phyloP scores from a whole-genome alignment of 2,329 filamentous ascomycete genomes.

The Lachnellula occidentalis region DNA sequence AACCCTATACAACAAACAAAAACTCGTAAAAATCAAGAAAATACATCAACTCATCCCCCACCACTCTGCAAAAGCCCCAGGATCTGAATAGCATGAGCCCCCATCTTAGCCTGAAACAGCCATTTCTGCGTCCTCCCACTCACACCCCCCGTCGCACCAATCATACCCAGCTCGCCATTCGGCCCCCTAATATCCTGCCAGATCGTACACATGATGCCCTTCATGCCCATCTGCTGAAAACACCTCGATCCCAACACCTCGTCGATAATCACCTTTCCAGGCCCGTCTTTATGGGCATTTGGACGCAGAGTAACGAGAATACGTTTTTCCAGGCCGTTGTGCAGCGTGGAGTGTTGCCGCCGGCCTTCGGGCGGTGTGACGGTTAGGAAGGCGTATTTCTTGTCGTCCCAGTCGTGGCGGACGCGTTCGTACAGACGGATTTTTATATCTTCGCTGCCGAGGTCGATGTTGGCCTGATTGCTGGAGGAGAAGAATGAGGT shows the following conservation, averaged over 20 bases:
- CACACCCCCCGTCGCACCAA: slow-evolving; percentile 19
- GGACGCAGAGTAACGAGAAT: slow-evolving; percentile 69
- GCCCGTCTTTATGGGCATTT: slow-evolving; percentile 8
- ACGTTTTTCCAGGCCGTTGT: slow-evolving; percentile 73
- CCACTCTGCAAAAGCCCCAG: slow-evolving; percentile 4
- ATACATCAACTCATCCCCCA: background rate
- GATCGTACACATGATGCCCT: slow-evolving; percentile 18
- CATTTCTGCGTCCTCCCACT: slow-evolving; percentile 18
- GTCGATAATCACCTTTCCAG: slow-evolving; percentile 10
- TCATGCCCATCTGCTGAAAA: slow-evolving; percentile 15
- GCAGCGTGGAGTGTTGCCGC: slow-evolving; percentile 51
- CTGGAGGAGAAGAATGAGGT: slow-evolving; percentile 19
- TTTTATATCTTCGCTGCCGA: slow-evolving; percentile 74
- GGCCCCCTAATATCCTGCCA: slow-evolving; percentile 19
- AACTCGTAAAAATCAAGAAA: background rate
- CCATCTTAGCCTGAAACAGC: slow-evolving; percentile 14
- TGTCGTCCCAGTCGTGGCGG: slow-evolving; percentile 78
- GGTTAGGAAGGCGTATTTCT: slow-evolving; percentile 77
- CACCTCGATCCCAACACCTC: slow-evolving; percentile 11
- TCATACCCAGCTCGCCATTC: slow-evolving; percentile 20
- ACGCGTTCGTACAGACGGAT: slow-evolving; percentile 75
- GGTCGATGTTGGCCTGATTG: slow-evolving; percentile 40
- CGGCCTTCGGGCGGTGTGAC: slow-evolving; percentile 65
- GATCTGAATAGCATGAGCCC: slow-evolving; percentile 20
- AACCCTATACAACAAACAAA: background rate